These are phyloP conservation scores for Plasmodium gallinaceum DNA, from an alignment of 169 alveolate genomes.

Conservation along the genomic window DNA sequence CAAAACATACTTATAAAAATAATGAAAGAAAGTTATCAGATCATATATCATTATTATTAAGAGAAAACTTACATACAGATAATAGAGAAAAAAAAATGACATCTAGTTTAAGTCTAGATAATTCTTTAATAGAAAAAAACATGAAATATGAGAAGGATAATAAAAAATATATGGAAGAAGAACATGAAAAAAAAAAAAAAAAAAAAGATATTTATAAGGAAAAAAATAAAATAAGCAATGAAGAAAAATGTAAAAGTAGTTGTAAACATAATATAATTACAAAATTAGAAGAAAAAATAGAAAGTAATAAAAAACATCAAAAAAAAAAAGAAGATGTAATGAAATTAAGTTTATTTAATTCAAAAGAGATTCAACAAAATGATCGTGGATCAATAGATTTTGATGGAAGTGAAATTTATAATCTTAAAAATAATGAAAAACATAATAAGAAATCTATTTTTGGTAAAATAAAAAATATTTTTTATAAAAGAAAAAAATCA, in stretches of 20 bases:
- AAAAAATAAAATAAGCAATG: background rate
- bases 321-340: conserved; percentile 13
- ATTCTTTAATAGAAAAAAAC: background rate
- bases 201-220: background rate
- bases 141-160: background rate
- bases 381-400: background rate
- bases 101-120: background rate
- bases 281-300: background rate
- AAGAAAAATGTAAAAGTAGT: background rate
- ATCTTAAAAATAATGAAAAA: background rate
- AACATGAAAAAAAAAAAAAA: conserved; percentile 5
- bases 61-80: conserved; percentile 22
- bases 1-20: conserved; percentile 2
- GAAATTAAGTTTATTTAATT: conserved; percentile 36
- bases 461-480: conserved; percentile 41
- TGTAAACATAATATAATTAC: background rate
- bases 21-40: conserved; percentile 64
- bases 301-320: background rate
- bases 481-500: conserved; percentile 47
- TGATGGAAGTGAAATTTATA: background rate
- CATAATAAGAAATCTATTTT: conserved; percentile 32
- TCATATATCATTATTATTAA: conserved; percentile 51
- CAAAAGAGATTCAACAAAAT: conserved; percentile 9
- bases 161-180: background rate
- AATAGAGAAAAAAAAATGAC: conserved; percentile 1